phyloP scores from a whole-genome alignment of 192 early-diverging fungal genomes.

The Coemansia sp. region DNA sequence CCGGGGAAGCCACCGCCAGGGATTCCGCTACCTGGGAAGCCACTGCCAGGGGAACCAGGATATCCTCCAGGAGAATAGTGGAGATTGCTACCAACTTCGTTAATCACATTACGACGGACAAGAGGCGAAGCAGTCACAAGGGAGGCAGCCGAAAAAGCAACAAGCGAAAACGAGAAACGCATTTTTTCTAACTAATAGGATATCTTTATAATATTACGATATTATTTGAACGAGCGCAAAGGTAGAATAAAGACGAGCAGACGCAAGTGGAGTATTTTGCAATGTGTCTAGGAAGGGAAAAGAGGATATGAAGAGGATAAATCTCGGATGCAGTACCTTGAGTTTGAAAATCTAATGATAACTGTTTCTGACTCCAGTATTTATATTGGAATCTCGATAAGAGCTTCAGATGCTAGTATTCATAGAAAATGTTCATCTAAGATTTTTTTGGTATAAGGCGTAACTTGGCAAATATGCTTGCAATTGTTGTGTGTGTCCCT shows the following conservation, averaged over 20 bases:
- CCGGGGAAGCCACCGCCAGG: conserved; percentile 16
- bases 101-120: conserved; percentile 8
- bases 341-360: too few species aligned
- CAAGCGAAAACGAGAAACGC: conserved; percentile 27
- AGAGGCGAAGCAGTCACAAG: conserved; percentile 21
- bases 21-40: conserved; percentile 10
- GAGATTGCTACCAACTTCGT: conserved; percentile 3
- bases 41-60: conserved; percentile 14
- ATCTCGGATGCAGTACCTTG: conserved; percentile 9
- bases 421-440: too few species aligned
- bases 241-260: background rate
- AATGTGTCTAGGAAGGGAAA: too few species aligned
- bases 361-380: too few species aligned
- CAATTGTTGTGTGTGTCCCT: too few species aligned
- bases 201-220: background rate
- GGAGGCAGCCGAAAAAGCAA: conserved; percentile 19
- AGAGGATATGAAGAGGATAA: conserved; percentile 7
- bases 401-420: background rate
- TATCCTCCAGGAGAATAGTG: conserved; percentile 2
- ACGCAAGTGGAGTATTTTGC: background rate
- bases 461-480: too few species aligned
- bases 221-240: conserved; percentile 1
- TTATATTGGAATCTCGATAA: conserved; percentile 10
- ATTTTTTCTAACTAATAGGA: conserved; percentile 17
- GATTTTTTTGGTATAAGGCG: too few species aligned